These are phyloP conservation scores for Daldinia bambusicola DNA, from an alignment of 495 filamentous ascomycete species.

Conservation along the genomic window DNA sequence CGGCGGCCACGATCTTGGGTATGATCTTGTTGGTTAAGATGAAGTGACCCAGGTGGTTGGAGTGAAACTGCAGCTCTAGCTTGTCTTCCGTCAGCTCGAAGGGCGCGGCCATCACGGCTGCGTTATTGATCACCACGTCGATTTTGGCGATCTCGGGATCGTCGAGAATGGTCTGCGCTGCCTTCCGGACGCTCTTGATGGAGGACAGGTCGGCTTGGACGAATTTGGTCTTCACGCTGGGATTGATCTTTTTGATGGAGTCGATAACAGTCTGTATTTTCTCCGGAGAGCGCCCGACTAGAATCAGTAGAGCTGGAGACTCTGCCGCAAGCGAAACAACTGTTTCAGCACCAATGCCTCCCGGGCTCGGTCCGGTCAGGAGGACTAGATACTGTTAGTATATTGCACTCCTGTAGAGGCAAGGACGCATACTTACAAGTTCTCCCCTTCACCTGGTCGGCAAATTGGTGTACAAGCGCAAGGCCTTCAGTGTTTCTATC, in stretches of 20 bases:
- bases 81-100: slow-evolving; percentile 53
- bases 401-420: background rate
- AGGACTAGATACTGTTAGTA: slow-evolving; percentile 48
- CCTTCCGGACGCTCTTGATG: slow-evolving; percentile 59
- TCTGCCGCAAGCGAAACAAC: slow-evolving; percentile 56
- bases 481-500: slow-evolving; percentile 47
- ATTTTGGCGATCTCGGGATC: slow-evolving; percentile 62
- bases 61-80: slow-evolving; percentile 67
- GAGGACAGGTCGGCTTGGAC: slow-evolving; percentile 60
- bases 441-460: slow-evolving; percentile 52
- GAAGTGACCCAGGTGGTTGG: slow-evolving; percentile 69
- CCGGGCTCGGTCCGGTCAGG: slow-evolving; percentile 62
- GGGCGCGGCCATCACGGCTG: slow-evolving; percentile 69
- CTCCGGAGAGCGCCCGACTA: slow-evolving; percentile 53
- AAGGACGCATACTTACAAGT: slow-evolving; percentile 44
- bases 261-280: slow-evolving; percentile 56
- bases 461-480: slow-evolving; percentile 52
- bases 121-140: slow-evolving; percentile 76
- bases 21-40: slow-evolving; percentile 66
- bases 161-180: slow-evolving; percentile 57
- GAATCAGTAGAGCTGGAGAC: slow-evolving; percentile 56
- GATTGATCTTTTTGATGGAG: slow-evolving; percentile 52
- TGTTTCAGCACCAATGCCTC: slow-evolving; percentile 59
- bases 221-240: slow-evolving; percentile 54
- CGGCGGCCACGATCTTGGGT: slow-evolving; percentile 53